Conservation (phyloP, 2,329 filamentous ascomycete species). For the Knufia fluminis region DNA sequence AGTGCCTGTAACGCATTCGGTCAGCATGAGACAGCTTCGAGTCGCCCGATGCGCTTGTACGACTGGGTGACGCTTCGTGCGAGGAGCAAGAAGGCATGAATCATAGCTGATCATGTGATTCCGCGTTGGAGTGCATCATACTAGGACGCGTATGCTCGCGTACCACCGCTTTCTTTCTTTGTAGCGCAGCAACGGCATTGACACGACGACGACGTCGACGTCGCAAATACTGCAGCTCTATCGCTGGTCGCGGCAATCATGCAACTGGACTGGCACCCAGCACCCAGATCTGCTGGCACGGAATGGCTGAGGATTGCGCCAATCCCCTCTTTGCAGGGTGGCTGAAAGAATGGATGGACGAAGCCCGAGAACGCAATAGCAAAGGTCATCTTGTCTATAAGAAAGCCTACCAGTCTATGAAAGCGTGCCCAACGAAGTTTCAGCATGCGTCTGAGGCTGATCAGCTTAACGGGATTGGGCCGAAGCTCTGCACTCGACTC, state of each 20-base stretch:
- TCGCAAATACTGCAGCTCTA: neutral
- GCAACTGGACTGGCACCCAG: neutral
- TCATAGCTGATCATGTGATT: too few species aligned
- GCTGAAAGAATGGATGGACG: slow-evolving; percentile 69
- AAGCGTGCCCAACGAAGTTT: slow-evolving; percentile 61
- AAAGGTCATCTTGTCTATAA: slow-evolving; percentile 61
- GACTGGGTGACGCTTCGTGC: too few species aligned
- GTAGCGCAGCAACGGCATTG: too few species aligned
- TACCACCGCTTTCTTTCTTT: too few species aligned
- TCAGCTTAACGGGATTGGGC: slow-evolving; percentile 64
- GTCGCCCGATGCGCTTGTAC: too few species aligned
- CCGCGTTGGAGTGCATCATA: too few species aligned
- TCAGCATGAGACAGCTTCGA: too few species aligned
- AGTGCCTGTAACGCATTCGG: too few species aligned
- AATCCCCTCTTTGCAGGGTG: slow-evolving; percentile 65
- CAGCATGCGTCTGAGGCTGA: slow-evolving; percentile 64
- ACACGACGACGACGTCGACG: neutral
- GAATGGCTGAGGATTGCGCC: slow-evolving; percentile 38
- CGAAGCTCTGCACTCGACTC: slow-evolving; percentile 60
- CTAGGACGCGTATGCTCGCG: too few species aligned
- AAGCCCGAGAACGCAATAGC: slow-evolving; percentile 57
- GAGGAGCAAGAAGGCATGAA: too few species aligned
- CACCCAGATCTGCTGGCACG: neutral
- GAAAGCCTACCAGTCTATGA: slow-evolving; percentile 67
- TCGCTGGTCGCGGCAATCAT: neutral